Percentiles rank a stretch among this genome's conserved stretches.
phyloP scores from a whole-genome alignment of 306 rosid genomes.

The Quercus mongolica region DNA sequence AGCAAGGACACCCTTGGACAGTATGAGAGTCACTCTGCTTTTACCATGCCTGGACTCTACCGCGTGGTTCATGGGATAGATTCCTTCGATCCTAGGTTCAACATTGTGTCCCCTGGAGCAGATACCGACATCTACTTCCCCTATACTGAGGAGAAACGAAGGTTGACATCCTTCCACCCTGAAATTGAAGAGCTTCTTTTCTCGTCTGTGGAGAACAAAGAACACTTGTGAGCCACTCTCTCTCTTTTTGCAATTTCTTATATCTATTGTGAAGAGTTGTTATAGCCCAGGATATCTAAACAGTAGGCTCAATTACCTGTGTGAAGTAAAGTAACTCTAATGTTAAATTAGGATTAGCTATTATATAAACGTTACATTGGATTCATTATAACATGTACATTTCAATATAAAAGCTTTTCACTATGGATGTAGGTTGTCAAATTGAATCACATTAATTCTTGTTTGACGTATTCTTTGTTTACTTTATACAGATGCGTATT shows the following conservation, averaged over 20 bases:
- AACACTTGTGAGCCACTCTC: slow-evolving; percentile 66
- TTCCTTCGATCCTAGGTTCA: slow-evolving; percentile 96
- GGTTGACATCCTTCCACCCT: slow-evolving; percentile 74
- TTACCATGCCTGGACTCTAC: slow-evolving; percentile 97
- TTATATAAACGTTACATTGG: too few relatives aligned
- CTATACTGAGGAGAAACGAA: slow-evolving; percentile 54
- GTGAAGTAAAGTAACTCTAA: too few relatives aligned
- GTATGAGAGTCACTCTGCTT: slow-evolving; percentile 96
- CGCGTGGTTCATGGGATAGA: slow-evolving; percentile 97
- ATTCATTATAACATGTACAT: too few relatives aligned
- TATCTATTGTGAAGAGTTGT: too few relatives aligned
- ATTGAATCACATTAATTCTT: too few relatives aligned
- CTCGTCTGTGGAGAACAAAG: slow-evolving; percentile 81
- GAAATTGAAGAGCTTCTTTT: slow-evolving; percentile 94
- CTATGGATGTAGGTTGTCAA: too few relatives aligned
- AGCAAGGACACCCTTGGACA: slow-evolving; percentile 98
- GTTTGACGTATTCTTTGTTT: not conserved
- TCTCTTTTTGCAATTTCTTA: not conserved
- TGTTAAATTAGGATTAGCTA: too few relatives aligned
- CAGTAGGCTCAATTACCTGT: too few relatives aligned
- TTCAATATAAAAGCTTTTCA: too few relatives aligned
- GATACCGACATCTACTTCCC: slow-evolving; percentile 86
- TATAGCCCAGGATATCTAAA: too few relatives aligned
- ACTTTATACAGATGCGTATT: slow-evolving; percentile 57
- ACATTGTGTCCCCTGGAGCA: slow-evolving; percentile 98